Evolutionary conservation across 257 asterid genomes (phyloP), one percentile per base, ranked within the genome.

Genomic region (Fraxinus pennsylvanica): DNA sequence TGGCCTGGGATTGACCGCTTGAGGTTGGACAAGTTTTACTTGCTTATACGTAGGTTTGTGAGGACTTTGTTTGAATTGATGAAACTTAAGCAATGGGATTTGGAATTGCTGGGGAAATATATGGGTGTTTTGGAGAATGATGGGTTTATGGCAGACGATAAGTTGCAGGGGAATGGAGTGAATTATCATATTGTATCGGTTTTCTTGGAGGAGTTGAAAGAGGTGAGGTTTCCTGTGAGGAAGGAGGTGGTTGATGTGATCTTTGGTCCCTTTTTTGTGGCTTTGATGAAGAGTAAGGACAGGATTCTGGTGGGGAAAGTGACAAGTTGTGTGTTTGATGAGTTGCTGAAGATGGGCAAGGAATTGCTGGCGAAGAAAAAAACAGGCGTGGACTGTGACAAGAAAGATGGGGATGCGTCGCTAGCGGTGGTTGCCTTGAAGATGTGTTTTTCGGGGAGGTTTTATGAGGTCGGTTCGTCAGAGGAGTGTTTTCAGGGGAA

Each of bases 1-100:
- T 96, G 98, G 98, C 80, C 93, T 1, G 97, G 98, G 19, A 93
- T 93, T 82, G 97, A 96, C 79, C 88, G 90, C 78, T 83, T 96
- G 84, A 91, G 98, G 87, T 61, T 96, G 80, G 98, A 93, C 74
- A 93, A 93, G 90, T 93, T 96, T 82, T 93, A 93, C 86, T 84
- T 96, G 87, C 84, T 93, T 67, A 89, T 96, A 76, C 92, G 98
- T 72, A 85, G 82, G 43, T 96, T 93, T 80, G 72, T 91, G 71
- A 88, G 81, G 80, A 78, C 88, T 6, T 69, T 95, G 86, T 91
- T 95, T 83, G 87, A 76, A 78, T 75, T 87, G 70, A 74, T 91
- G 89, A 88, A 81, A 81, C 77, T 81, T 78, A 83, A 80, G 78
- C 81, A 82, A 32, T 95, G 99, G 99, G 91, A 92, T 80, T 81